phyloP scores from a whole-genome alignment of 163 green algal species.

The Coccomyxa subellipsoidea region DNA sequence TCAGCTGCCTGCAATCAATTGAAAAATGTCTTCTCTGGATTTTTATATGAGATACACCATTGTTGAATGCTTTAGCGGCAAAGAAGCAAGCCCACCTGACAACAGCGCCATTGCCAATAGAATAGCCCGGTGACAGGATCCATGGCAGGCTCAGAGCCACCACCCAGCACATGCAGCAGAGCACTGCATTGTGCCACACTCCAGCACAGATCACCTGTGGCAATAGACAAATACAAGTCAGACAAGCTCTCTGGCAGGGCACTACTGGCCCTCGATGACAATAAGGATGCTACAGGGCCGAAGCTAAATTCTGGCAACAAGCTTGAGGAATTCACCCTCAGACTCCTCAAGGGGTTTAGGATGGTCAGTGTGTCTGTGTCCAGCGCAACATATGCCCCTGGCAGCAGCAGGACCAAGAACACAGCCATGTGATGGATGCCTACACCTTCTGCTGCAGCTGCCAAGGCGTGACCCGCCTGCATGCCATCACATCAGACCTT shows the following conservation, averaged over 20 bases:
- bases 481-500: background rate
- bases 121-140: conserved; percentile 28
- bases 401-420: conserved; percentile 28
- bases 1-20: background rate
- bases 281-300: too few relatives aligned
- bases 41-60: too few relatives aligned
- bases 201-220: conserved; percentile 37
- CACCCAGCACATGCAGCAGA: conserved; percentile 33
- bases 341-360: conserved; percentile 19
- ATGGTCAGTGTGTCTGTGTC: conserved; percentile 24
- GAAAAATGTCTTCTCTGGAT: too few relatives aligned
- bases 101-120: conserved; percentile 19
- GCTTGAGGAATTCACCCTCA: conserved; percentile 13
- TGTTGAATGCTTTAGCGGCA: background rate
- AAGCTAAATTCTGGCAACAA: too few relatives aligned
- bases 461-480: conserved; percentile 34
- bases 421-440: conserved; percentile 26
- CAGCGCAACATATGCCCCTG: conserved; percentile 30
- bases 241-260: too few relatives aligned
- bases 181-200: conserved; percentile 37
- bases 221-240: too few relatives aligned
- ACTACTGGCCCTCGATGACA: too few relatives aligned
- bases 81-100: conserved; percentile 23
- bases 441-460: conserved; percentile 33
- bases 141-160: conserved; percentile 25